phyloP scores from a whole-genome alignment of 2,329 filamentous ascomycete species.

The Arthrobotrys sinensis region DNA sequence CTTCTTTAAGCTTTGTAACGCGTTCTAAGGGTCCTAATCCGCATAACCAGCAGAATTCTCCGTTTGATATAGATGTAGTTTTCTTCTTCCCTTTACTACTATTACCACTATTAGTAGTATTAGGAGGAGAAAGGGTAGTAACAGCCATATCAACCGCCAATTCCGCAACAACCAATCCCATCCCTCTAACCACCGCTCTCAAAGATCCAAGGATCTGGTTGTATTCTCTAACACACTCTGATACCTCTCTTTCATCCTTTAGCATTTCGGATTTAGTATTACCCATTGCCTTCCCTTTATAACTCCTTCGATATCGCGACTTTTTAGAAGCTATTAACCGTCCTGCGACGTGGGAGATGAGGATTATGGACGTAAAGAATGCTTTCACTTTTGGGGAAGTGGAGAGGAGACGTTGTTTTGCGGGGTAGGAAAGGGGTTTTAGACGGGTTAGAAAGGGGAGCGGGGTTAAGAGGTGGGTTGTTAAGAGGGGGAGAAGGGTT shows the following conservation, averaged over 20 bases:
- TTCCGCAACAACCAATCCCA: slow-evolving; percentile 38
- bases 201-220: slow-evolving; percentile 62
- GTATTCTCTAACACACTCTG: slow-evolving; percentile 63
- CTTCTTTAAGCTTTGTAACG: slow-evolving; percentile 39
- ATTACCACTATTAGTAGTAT: not conserved
- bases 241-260: slow-evolving; percentile 64
- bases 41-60: slow-evolving; percentile 57
- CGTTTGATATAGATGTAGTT: too few species aligned
- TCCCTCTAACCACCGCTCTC: slow-evolving; percentile 61
- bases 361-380: slow-evolving; percentile 62
- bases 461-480: slow-evolving; percentile 62
- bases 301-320: slow-evolving; percentile 47
- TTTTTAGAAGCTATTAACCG: slow-evolving; percentile 60
- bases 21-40: slow-evolving; percentile 17
- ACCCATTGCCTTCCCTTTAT: too few species aligned
- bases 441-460: slow-evolving; percentile 62
- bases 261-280: too few species aligned
- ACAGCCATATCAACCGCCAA: slow-evolving; percentile 13
- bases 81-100: slow-evolving; percentile 6
- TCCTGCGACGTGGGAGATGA: slow-evolving; percentile 62
- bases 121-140: not conserved
- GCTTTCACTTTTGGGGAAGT: slow-evolving; percentile 41
- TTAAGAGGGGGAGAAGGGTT: slow-evolving; percentile 62
- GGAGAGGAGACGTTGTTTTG: slow-evolving; percentile 63
- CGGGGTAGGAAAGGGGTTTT: slow-evolving; percentile 63